These are phyloP conservation scores for Aspergillus heteromorphus DNA, from an alignment of 495 filamentous ascomycete species.

Conservation along the genomic window DNA sequence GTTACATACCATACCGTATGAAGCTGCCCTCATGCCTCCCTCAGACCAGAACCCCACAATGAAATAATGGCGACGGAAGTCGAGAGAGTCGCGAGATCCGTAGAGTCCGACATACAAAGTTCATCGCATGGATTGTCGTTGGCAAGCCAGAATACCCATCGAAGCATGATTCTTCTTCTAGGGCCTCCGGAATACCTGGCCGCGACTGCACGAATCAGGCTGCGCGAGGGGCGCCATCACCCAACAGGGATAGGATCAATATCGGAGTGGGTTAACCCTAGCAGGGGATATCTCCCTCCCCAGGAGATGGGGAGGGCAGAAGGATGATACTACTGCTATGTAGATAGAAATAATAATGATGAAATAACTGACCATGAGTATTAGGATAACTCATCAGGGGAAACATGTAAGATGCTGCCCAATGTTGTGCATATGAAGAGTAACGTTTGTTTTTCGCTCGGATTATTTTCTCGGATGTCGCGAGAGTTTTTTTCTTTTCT, in stretches of 20 bases:
- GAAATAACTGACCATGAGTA: background rate
- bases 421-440: slow-evolving; percentile 7
- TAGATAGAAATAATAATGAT: background rate
- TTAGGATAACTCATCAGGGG: background rate
- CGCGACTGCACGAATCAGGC: background rate
- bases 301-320: background rate
- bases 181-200: background rate
- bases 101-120: too few relatives aligned
- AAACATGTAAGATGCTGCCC: slow-evolving; percentile 8
- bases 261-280: slow-evolving; percentile 10
- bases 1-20: slow-evolving; percentile 20
- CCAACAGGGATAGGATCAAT: slow-evolving; percentile 17
- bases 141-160: too few relatives aligned
- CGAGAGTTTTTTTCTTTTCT: background rate
- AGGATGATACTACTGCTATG: too few relatives aligned
- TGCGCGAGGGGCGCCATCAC: slow-evolving; percentile 5
- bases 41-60: slow-evolving; percentile 15
- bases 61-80: slow-evolving; percentile 7
- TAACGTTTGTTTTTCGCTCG: background rate
- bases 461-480: background rate
- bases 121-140: background rate
- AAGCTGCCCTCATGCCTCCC: slow-evolving; percentile 16
- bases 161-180: background rate
- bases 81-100: slow-evolving; percentile 3
- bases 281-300: slow-evolving; percentile 2